Conservation (phyloP, 257 asterid species). For the Penstemon davidsonii region DNA sequence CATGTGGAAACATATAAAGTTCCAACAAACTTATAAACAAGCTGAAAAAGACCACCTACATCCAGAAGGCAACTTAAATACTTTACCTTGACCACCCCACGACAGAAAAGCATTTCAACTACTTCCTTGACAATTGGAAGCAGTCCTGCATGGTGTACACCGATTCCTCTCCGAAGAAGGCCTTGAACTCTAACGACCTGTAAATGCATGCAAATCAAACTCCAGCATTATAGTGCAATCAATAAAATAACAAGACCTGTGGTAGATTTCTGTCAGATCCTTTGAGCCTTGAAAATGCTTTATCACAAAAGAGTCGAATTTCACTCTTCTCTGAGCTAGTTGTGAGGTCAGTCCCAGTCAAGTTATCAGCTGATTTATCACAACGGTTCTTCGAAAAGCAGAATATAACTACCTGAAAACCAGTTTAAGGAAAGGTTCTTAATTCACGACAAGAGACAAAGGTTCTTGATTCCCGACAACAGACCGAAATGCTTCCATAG, state of each 20-base stretch:
- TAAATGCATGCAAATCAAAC: slow-evolving; percentile 30
- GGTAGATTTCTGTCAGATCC: slow-evolving; percentile 98
- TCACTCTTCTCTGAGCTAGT: slow-evolving; percentile 93
- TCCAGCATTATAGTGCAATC: slow-evolving; percentile 19
- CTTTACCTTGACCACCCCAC: slow-evolving; percentile 91
- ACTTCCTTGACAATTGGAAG: slow-evolving; percentile 99
- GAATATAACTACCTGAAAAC: slow-evolving; percentile 83
- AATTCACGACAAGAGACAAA: slow-evolving; percentile 8
- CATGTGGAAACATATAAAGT: neutral
- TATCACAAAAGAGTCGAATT: slow-evolving; percentile 91
- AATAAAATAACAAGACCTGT: slow-evolving; percentile 57
- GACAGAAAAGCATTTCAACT: slow-evolving; percentile 99
- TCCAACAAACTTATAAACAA: neutral
- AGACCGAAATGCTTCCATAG: slow-evolving; percentile 19
- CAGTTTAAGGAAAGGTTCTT: slow-evolving; percentile 20
- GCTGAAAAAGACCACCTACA: slow-evolving; percentile 22
- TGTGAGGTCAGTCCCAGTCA: slow-evolving; percentile 90
- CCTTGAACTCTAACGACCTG: slow-evolving; percentile 94
- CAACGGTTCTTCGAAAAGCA: slow-evolving; percentile 96
- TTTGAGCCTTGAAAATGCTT: slow-evolving; percentile 93
- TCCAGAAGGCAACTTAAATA: slow-evolving; percentile 16
- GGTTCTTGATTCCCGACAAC: too few species aligned
- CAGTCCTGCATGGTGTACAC: slow-evolving; percentile 97
- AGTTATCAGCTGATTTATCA: slow-evolving; percentile 85
- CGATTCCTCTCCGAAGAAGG: slow-evolving; percentile 91